Evolutionary conservation across 2,329 filamentous ascomycete genomes (phyloP).

Genomic region (Neonectria sp.): DNA sequence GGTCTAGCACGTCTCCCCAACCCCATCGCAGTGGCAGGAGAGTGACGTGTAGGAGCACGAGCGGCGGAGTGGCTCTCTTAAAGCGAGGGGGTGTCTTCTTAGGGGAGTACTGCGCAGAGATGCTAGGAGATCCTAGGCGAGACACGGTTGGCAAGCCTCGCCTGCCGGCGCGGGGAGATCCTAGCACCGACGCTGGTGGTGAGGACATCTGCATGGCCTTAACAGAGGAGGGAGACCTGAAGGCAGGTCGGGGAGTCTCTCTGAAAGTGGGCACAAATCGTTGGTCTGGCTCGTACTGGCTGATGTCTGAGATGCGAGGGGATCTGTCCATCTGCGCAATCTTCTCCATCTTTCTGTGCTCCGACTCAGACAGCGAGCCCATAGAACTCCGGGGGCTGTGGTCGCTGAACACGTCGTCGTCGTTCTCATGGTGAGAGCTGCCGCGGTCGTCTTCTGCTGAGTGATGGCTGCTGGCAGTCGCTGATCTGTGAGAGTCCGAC

Average conservation of each 20-base stretch:
- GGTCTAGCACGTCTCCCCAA: conserved; percentile 72
- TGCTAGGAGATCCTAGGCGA: conserved; percentile 68
- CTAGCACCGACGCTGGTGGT: conserved; percentile 70
- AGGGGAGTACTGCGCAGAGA: conserved; percentile 67
- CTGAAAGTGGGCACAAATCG: conserved; percentile 70
- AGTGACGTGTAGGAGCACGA: conserved; percentile 85
- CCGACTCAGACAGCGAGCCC: conserved; percentile 62
- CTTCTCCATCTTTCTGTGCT: conserved; percentile 53
- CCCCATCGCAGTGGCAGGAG: conserved; percentile 78
- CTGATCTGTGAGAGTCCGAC: conserved; percentile 45
- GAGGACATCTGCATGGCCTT: conserved; percentile 81
- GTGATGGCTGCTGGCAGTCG: conserved; percentile 35
- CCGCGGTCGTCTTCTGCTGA: conserved; percentile 47
- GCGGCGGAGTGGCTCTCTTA: conserved; percentile 71
- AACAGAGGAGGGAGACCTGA: conserved; percentile 79
- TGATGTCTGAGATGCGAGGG: conserved; percentile 66
- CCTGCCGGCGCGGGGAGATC: conserved; percentile 70
- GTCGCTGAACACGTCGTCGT: conserved; percentile 73
- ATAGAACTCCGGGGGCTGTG: conserved; percentile 71
- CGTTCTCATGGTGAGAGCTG: conserved; percentile 66
- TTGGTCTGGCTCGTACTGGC: conserved; percentile 61
- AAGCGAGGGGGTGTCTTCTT: conserved; percentile 73
- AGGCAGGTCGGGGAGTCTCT: conserved; percentile 73
- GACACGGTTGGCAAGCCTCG: conserved; percentile 67
- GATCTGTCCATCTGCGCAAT: conserved; percentile 52